A percentile compares a stretch with the other conserved stretches of the same genome.
phyloP scores from a whole-genome alignment of 768 basidiomycete species.

The Termitomyces titanicus region DNA sequence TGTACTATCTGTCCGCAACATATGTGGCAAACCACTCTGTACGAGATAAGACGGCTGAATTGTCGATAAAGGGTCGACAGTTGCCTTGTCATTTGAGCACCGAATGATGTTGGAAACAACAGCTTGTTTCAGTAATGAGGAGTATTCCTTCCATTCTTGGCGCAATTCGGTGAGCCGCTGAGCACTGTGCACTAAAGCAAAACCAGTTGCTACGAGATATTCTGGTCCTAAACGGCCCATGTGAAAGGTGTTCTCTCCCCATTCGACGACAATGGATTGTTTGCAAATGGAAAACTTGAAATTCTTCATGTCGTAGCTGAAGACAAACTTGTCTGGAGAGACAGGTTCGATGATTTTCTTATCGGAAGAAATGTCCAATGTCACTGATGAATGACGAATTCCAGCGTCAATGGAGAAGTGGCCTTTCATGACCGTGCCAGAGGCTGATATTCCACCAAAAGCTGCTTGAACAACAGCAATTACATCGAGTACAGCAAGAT shows the following conservation, averaged over 20 bases:
- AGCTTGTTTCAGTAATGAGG: constrained; percentile 27
- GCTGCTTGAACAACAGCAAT: constrained; percentile 23
- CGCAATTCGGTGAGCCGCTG: constrained; percentile 20
- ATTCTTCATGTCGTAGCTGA: constrained; percentile 18
- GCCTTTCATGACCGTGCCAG: constrained; percentile 17
- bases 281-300: constrained; percentile 4
- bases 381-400: constrained; percentile 18
- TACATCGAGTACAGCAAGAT: constrained; percentile 28
- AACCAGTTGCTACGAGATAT: constrained; percentile 30
- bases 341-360: constrained; percentile 24
- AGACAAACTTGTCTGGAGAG: constrained; percentile 21
- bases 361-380: constrained; percentile 28
- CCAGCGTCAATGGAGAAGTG: constrained; percentile 17
- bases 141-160: constrained; percentile 27
- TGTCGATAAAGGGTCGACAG: constrained; percentile 75
- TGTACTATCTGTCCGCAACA: constrained; percentile 60
- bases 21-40: constrained; percentile 66
- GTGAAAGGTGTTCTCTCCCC: constrained; percentile 21
- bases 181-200: constrained; percentile 24
- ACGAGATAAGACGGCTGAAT: constrained; percentile 84
- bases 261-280: constrained; percentile 9
- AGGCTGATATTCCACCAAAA: constrained; percentile 18
- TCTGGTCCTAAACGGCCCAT: constrained; percentile 42
- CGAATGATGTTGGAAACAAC: constrained; percentile 47
- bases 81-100: constrained; percentile 43